Conservation (phyloP, 345 rosid species). For the Populus deltoides region DNA sequence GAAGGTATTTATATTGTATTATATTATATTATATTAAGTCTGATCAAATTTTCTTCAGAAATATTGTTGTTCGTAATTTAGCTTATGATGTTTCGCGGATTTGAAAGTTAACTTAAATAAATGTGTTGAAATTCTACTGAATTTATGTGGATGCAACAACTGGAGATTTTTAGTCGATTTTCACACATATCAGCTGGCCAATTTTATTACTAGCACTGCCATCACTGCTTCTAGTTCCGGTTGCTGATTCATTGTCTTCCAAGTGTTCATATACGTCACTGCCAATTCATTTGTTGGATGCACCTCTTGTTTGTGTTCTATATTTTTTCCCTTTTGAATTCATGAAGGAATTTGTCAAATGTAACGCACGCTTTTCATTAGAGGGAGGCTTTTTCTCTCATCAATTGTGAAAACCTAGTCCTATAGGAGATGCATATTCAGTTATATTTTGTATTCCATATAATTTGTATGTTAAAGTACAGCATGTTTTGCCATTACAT, state of each 20-base stretch:
- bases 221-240: neutral
- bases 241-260: neutral
- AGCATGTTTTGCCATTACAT: neutral
- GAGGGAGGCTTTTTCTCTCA: neutral
- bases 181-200: neutral
- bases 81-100: neutral
- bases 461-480: neutral
- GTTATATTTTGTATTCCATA: neutral
- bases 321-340: neutral
- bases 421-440: neutral
- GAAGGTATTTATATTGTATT: conserved; percentile 46
- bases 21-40: neutral
- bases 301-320: neutral
- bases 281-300: neutral
- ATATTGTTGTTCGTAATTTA: neutral
- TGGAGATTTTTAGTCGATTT: neutral
- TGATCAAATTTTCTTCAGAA: conserved; percentile 1
- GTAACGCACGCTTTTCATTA: neutral
- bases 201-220: neutral
- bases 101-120: neutral
- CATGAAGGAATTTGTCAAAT: neutral
- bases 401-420: neutral
- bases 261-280: neutral
- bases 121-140: neutral
- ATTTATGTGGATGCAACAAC: neutral